These are phyloP conservation scores for Blastobotrys aristatus DNA, from an alignment of 1,139 yeast genomes.

Conservation along the genomic window DNA sequence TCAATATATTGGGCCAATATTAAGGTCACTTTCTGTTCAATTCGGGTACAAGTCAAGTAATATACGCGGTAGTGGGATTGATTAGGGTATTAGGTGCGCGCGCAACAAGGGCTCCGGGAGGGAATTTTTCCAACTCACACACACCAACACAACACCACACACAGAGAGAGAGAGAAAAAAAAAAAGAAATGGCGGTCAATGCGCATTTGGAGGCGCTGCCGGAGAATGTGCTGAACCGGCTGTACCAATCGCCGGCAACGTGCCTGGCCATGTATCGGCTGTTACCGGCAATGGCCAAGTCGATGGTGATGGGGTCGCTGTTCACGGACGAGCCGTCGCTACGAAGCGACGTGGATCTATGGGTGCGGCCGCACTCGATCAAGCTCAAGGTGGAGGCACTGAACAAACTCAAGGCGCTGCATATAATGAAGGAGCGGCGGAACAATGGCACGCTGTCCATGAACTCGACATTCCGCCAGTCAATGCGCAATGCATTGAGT, in stretches of 20 bases:
- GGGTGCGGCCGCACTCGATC: conserved; percentile 55
- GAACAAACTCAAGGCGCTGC: conserved; percentile 69
- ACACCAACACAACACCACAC: neutral
- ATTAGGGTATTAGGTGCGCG: neutral
- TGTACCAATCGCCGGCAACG: conserved; percentile 85
- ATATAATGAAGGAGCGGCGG: conserved; percentile 62
- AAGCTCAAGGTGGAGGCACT: conserved; percentile 68
- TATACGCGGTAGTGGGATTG: neutral
- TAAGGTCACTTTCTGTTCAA: too few species aligned
- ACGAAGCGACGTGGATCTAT: conserved; percentile 61
- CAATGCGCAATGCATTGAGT: conserved; percentile 77
- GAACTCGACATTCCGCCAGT: conserved; percentile 67
- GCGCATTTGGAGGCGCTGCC: conserved; percentile 89
- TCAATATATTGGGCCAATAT: too few species aligned
- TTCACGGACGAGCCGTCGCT: conserved; percentile 74
- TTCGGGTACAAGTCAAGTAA: too few species aligned
- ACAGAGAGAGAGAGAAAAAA: too few species aligned
- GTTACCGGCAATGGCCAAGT: conserved; percentile 83
- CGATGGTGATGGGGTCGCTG: conserved; percentile 80
- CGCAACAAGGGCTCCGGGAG: neutral
- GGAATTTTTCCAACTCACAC: neutral
- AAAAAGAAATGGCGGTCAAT: conserved; percentile 45
- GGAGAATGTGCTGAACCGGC: conserved; percentile 69
- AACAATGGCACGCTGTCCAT: conserved; percentile 53
- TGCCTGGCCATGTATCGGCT: conserved; percentile 86